Evolutionary conservation across 2,329 filamentous ascomycete genomes (phyloP).

Genomic region (Aspergillus felis): DNA sequence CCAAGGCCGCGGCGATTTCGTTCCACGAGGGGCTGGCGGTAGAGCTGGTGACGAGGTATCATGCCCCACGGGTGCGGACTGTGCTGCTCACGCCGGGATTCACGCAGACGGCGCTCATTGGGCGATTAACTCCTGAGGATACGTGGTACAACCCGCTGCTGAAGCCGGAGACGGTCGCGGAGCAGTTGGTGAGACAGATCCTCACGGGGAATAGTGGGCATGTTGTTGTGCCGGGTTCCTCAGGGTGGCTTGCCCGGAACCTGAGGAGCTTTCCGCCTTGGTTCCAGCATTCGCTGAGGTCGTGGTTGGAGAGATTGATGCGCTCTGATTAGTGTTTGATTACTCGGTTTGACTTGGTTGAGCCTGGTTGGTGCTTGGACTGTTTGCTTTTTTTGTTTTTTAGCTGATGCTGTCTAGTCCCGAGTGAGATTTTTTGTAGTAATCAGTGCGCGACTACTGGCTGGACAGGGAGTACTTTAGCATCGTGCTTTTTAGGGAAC

Average conservation of each 20-base stretch:
- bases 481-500: no score
- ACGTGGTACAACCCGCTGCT: slow-evolving; percentile 53
- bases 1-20: slow-evolving; percentile 62
- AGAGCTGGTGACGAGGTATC: slow-evolving; percentile 58
- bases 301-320: slow-evolving; percentile 29
- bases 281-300: slow-evolving; percentile 55
- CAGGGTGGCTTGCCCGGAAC: slow-evolving; percentile 40
- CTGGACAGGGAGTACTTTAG: no score
- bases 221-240: slow-evolving; percentile 51
- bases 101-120: slow-evolving; percentile 59
- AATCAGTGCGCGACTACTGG: no score
- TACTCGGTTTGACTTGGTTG: not conserved
- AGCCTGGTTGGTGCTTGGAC: not conserved
- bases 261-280: slow-evolving; percentile 58
- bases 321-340: slow-evolving; percentile 9
- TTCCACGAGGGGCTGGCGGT: slow-evolving; percentile 64
- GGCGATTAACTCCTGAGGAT: slow-evolving; percentile 50
- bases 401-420: not conserved
- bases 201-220: slow-evolving; percentile 55
- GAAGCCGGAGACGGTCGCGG: slow-evolving; percentile 60
- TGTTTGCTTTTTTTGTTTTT: not conserved
- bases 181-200: slow-evolving; percentile 59
- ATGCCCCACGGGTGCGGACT: slow-evolving; percentile 59
- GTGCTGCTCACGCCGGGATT: slow-evolving; percentile 63
- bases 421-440: no score